These are phyloP conservation scores for Metschnikowia gelsemii DNA, from an alignment of 805 yeast genomes.

Conservation along the genomic window DNA sequence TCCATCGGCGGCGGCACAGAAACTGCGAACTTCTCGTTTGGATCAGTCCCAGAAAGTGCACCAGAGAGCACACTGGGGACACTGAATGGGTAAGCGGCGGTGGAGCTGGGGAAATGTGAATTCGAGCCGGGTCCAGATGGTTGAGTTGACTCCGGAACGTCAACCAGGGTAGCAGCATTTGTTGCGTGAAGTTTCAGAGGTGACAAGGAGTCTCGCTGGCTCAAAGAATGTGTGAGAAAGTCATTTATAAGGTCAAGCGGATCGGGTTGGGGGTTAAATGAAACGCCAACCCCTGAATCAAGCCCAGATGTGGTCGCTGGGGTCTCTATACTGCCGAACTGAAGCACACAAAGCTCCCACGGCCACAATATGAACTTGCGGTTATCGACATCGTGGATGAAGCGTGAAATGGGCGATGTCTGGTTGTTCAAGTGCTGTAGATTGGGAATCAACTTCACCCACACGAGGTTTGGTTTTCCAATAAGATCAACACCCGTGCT, in stretches of 20 bases:
- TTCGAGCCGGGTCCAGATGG: too few species aligned
- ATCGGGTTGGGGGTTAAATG: too few species aligned
- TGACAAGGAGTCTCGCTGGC: conserved; percentile 20
- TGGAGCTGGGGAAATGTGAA: too few species aligned
- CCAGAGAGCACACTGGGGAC: conserved; percentile 15
- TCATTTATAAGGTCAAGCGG: conserved; percentile 38
- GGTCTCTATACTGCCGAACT: conserved; percentile 35
- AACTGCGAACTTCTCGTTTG: background rate
- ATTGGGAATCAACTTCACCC: conserved; percentile 72
- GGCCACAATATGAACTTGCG: conserved; percentile 72
- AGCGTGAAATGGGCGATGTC: conserved; percentile 60
- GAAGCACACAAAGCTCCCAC: conserved; percentile 59
- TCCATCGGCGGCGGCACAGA: background rate
- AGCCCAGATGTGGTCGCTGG: background rate
- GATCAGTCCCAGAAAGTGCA: background rate
- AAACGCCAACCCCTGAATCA: background rate
- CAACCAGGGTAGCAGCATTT: too few species aligned
- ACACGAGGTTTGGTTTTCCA: conserved; percentile 33
- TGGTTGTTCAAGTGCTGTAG: conserved; percentile 65
- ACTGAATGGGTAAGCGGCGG: conserved; percentile 20
- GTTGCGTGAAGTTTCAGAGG: background rate
- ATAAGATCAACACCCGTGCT: conserved; percentile 34
- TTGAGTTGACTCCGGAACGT: too few species aligned
- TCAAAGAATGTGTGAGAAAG: conserved; percentile 23
- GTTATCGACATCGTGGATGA: conserved; percentile 51